These are phyloP conservation scores for Botryotinia narcissicola DNA, from an alignment of 2,329 filamentous ascomycete species.

Conservation along the genomic window DNA sequence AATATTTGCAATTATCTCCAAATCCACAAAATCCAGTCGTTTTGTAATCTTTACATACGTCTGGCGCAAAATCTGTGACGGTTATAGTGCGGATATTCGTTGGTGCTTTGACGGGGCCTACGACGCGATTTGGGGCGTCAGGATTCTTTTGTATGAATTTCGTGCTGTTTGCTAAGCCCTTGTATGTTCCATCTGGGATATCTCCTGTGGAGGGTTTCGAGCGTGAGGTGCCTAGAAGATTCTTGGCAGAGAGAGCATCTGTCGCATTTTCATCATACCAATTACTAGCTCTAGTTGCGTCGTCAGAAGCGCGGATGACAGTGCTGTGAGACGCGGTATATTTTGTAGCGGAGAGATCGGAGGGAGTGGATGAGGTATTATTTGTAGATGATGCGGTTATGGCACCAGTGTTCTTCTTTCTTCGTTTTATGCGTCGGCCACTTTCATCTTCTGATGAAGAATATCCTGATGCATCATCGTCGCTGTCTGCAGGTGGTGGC, in stretches of 20 bases:
- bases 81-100: slow-evolving; percentile 91
- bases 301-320: slow-evolving; percentile 67
- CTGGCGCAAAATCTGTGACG: slow-evolving; percentile 83
- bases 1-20: slow-evolving; percentile 67
- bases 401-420: slow-evolving; percentile 64
- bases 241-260: slow-evolving; percentile 44
- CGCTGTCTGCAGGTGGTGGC: slow-evolving; percentile 63
- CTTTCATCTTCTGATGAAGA: slow-evolving; percentile 74
- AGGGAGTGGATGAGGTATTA: slow-evolving; percentile 40
- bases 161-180: slow-evolving; percentile 67
- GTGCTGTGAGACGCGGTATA: slow-evolving; percentile 61
- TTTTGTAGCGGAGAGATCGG: slow-evolving; percentile 51
- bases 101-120: slow-evolving; percentile 84
- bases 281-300: slow-evolving; percentile 84
- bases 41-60: slow-evolving; percentile 95
- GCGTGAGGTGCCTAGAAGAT: slow-evolving; percentile 57
- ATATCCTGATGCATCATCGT: slow-evolving; percentile 51
- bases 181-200: slow-evolving; percentile 66
- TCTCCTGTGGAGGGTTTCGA: slow-evolving; percentile 35
- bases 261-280: slow-evolving; percentile 78
- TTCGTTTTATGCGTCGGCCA: slow-evolving; percentile 75
- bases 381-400: slow-evolving; percentile 63
- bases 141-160: slow-evolving; percentile 78
- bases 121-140: slow-evolving; percentile 63
- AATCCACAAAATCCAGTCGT: slow-evolving; percentile 58